Evolutionary conservation across 345 rosid genomes (phyloP).

Genomic region (Eucalyptus erythrocorys): DNA sequence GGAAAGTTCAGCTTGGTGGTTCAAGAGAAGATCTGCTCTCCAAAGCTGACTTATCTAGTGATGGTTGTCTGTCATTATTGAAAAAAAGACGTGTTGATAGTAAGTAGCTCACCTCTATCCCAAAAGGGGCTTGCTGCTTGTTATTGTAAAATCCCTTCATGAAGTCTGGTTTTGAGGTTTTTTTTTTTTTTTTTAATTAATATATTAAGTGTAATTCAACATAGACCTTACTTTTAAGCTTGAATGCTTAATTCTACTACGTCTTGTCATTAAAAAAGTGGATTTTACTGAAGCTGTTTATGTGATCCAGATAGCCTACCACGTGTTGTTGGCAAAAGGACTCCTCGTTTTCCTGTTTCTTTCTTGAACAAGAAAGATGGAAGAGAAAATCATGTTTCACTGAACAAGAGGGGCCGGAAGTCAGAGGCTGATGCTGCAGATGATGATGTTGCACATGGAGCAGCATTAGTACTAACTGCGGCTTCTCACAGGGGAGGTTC

Average conservation of each 20-base stretch:
- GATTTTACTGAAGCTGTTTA: neutral
- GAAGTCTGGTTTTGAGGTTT: neutral
- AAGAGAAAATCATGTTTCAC: constrained; percentile 26
- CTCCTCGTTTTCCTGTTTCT: constrained; percentile 89
- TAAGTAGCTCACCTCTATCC: constrained; percentile 8
- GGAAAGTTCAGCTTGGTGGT: constrained; percentile 31
- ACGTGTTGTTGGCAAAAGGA: constrained; percentile 88
- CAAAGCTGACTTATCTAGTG: constrained; percentile 24
- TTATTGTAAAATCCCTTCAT: neutral
- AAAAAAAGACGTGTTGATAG: constrained; percentile 58
- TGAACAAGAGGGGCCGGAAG: constrained; percentile 38
- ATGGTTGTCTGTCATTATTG: constrained; percentile 73
- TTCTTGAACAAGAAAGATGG: constrained; percentile 33
- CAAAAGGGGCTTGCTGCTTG: neutral
- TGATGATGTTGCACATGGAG: constrained; percentile 61
- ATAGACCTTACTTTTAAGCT: neutral
- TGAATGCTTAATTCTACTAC: neutral
- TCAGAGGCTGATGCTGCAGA: constrained; percentile 28
- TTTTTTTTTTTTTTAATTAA: neutral
- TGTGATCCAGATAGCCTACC: constrained; percentile 48
- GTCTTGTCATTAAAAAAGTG: neutral
- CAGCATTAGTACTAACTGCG: constrained; percentile 63
- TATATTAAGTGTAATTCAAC: neutral
- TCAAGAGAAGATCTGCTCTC: constrained; percentile 39
- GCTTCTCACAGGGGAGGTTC: constrained; percentile 59